Base-by-base conservation (phyloP, 2,329 filamentous ascomycete genomes). In the Pseudofabraea citricarpa region DNA sequence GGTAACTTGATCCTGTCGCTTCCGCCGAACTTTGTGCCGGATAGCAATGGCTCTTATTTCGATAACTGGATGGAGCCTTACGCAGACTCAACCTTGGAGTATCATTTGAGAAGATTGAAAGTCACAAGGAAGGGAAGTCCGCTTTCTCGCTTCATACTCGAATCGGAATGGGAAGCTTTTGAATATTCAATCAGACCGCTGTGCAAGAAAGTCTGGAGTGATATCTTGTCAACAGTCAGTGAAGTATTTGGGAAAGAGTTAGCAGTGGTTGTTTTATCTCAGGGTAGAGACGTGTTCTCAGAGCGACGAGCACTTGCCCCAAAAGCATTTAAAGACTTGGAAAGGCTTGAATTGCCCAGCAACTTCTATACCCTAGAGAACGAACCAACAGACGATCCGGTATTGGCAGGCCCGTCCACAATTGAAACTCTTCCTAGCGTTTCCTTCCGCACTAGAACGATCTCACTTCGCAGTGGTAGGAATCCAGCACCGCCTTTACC, bases 171-270 rank as follows among this genome's bases (percentile, higher is more conserved):
- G 27, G 3, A 31, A 7, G 27, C 27, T 12, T 6, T 31, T 31
- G 27, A 31, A 5, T 15, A 31, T 12, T 12, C 9, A 15, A 31
- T 31, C 5, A 31, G 27, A 12, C 27, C 27, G 9, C 13, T 41
- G 27, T 23, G 35, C 19, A 33, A 26, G 19, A 16, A 19, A 21
- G 13, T 41, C 16, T 44, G 42, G 42, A 35, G 13, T 9, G 36
- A 40, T 19, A 40, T 40, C 5, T 26, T 44, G 22, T 12, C 22
- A 27, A 29, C 38, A n/a, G 42, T 40, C 12, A 44, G 42, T 27
- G 36, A 40, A 20, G 42, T 44, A 8, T 44, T 44, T 36, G 42
- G 42, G 2, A 36, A 44, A 26, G 42, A 44, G 16, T 22, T 44
- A 24, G 20, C 4, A 9, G 36, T 44, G 16, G 36, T 44, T 5